Base-by-base conservation (phyloP, 2,329 filamentous ascomycete genomes). In the Magnaporthiopsis incrustans region DNA sequence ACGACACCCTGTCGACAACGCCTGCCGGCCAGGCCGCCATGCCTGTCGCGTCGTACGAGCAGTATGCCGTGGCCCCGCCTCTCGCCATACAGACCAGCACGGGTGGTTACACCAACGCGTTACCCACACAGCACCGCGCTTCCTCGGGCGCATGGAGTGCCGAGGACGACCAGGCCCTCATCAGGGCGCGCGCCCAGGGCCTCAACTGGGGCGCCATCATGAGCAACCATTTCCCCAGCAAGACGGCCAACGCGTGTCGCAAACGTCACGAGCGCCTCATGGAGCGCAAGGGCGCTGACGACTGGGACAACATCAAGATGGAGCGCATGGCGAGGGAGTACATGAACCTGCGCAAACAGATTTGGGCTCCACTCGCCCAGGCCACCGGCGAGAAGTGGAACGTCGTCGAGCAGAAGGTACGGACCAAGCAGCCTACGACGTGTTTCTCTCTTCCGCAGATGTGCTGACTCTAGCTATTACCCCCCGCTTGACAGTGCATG, bases 131-230 rank as follows among this genome's bases (percentile, higher is more conserved):
- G 50, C 77, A 82, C 68, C 82, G 85, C 60, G 78, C 85, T 30
- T 85, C 85, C 44, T 86, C 85, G 0, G 85, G 84, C 11, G 86
- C 87, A 1, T 96, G 92, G 92, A 88, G 84, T 38, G 78, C 83
- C 1, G 81, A 85, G 60, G 91, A 95, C 69, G 92, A 96, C 74
- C 83, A 89, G 70, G 85, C 85, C 53, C 83, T 96, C 58, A 80
- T 94, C 67, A 77, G 80, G 58, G 90, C 91, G 22, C 85, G 92
- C 63, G 85, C 88, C 60, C 85, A 88, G 70, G 89, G 90, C 30
- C 82, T 92, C 73, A 94, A 93, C 76, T 96, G 92, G 92, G 84
- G 85, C 63, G 88, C 91, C 70, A 95, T 96, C 72, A 88, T 92
- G 70, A 81, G 82, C 66, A 85, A 82, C 67, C 86, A 91, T 76